Percentiles rank a stretch among this genome's conserved stretches.
Conservation (phyloP, 1,139 yeast genomes). For the Zygoascus hellenicus region DNA sequence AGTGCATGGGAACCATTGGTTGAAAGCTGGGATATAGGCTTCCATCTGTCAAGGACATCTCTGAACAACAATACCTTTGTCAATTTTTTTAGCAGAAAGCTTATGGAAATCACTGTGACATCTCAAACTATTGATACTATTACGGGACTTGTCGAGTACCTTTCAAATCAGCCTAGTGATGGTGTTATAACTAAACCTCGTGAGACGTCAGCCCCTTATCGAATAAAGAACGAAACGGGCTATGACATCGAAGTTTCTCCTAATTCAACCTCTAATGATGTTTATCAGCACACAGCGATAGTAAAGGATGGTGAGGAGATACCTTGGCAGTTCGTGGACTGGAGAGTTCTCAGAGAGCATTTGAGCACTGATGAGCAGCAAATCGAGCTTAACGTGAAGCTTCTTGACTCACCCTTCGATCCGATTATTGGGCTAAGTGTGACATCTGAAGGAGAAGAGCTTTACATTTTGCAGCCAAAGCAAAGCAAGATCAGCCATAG, state of each 20-base stretch:
- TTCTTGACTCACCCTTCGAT: constrained; percentile 51
- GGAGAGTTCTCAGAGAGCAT: constrained; percentile 81
- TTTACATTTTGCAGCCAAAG: constrained; percentile 63
- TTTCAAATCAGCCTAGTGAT: constrained; percentile 62
- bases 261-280: constrained; percentile 26
- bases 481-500: constrained; percentile 62
- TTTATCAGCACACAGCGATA: constrained; percentile 13
- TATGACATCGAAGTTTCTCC: constrained; percentile 73
- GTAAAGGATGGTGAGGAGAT: constrained; percentile 48
- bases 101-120: constrained; percentile 77
- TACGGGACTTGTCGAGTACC: constrained; percentile 49
- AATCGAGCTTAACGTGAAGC: constrained; percentile 55
- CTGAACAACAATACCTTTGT: constrained; percentile 43
- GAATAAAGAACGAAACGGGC: constrained; percentile 81
- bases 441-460: constrained; percentile 77
- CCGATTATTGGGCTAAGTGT: constrained; percentile 56
- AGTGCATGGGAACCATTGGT: constrained; percentile 96
- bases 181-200: constrained; percentile 52
- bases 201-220: constrained; percentile 79
- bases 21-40: constrained; percentile 80
- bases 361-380: constrained; percentile 59
- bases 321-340: constrained; percentile 94
- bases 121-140: constrained; percentile 51
- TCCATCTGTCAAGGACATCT: constrained; percentile 54
- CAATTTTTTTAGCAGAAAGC: constrained; percentile 65